Percentiles rank a stretch among this genome's conserved stretches.
Evolutionary conservation across 164 flowering plant species (phyloP).

Genomic region (Vitis riparia): DNA sequence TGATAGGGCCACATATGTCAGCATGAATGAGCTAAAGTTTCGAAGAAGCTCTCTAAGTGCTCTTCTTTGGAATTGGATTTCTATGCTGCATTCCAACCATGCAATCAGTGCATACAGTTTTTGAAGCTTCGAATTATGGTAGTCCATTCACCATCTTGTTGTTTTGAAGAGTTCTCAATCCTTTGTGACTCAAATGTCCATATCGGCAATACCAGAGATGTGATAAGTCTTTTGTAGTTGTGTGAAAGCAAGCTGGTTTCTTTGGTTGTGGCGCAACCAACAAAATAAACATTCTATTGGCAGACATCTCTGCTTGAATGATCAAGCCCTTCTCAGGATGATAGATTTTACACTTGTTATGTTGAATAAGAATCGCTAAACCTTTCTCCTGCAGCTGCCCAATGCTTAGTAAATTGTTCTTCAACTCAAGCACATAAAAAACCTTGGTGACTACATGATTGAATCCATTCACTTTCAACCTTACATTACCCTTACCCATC

Average conservation of each 20-base stretch:
- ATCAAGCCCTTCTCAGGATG: background rate
- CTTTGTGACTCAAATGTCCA: background rate
- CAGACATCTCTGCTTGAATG: background rate
- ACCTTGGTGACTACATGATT: background rate
- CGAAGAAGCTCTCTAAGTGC: too few species aligned
- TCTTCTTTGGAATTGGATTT: too few species aligned
- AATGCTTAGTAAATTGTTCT: slow-evolving; percentile 5
- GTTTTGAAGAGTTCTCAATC: background rate
- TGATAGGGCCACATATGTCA: too few species aligned
- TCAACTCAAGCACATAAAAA: slow-evolving; percentile 11
- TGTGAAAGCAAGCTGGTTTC: background rate
- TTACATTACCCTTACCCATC: slow-evolving; percentile 4
- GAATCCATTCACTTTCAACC: background rate
- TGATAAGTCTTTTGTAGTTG: background rate
- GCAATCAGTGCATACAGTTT: too few species aligned
- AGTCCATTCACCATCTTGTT: background rate
- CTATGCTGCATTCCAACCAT: too few species aligned
- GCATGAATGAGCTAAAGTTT: too few species aligned
- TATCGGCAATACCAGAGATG: background rate
- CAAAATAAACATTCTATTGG: background rate
- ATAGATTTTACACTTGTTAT: background rate
- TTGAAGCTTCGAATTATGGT: background rate
- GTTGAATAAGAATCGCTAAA: background rate
- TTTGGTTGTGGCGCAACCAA: background rate
- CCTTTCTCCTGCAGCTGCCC: slow-evolving; percentile 15